A percentile compares a stretch with the other conserved stretches of the same genome.
Conservation (phyloP, 179 eudicot species). For the Beta corolliflora region DNA sequence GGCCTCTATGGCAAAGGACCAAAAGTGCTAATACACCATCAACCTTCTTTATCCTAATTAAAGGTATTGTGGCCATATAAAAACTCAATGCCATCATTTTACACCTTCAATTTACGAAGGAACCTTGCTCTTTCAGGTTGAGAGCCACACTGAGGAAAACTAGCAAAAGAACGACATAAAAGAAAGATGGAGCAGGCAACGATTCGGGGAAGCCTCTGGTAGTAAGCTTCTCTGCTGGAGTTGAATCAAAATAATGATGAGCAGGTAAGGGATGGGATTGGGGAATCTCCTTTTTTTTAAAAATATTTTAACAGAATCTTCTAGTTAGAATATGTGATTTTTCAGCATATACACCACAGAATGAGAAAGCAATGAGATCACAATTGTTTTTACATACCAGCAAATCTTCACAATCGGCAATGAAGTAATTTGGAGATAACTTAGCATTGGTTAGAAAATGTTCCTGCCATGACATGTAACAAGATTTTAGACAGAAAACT, state of each 20-base stretch:
- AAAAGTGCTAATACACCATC: background rate
- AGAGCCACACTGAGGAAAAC: background rate
- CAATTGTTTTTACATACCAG: slow-evolving; percentile 53
- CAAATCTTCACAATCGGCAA: slow-evolving; percentile 70
- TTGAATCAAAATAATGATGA: background rate
- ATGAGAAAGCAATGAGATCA: background rate
- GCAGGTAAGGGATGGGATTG: background rate
- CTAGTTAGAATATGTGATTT: background rate
- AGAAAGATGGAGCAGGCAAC: background rate
- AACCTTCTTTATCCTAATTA: background rate
- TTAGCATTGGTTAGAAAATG: slow-evolving; percentile 79
- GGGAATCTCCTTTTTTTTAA: background rate
- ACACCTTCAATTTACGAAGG: background rate
- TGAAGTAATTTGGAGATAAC: slow-evolving; percentile 76
- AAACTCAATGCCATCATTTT: background rate
- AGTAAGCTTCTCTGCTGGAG: background rate
- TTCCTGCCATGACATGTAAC: slow-evolving; percentile 52
- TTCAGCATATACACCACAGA: background rate
- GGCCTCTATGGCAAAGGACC: background rate
- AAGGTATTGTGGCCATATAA: background rate
- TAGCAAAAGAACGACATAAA: background rate
- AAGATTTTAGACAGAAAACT: background rate
- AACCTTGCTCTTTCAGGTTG: background rate
- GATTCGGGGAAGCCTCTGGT: background rate
- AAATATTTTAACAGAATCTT: background rate